phyloP scores from a whole-genome alignment of 805 yeast species.

The Ogataea thermomethanolica region DNA sequence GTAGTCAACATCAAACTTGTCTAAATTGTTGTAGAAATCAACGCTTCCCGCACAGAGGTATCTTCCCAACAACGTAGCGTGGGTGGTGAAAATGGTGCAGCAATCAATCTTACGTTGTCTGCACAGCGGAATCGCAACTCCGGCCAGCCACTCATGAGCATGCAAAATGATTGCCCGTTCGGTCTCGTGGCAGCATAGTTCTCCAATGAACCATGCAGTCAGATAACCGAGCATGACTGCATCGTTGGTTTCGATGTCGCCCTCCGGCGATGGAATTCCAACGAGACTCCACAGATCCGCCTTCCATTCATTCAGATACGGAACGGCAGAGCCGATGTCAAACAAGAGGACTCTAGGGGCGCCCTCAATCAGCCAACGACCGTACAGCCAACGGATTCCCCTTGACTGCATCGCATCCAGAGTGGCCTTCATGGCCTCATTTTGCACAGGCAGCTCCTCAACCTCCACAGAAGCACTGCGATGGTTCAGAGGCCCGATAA shows the following conservation, averaged over 20 bases:
- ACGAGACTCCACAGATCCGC: conserved; percentile 86
- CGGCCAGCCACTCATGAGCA: conserved; percentile 98
- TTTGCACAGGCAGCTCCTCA: conserved; percentile 58
- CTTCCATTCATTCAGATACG: conserved; percentile 86
- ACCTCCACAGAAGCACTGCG: conserved; percentile 75
- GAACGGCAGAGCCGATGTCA: conserved; percentile 72
- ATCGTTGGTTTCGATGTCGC: conserved; percentile 84
- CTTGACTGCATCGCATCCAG: conserved; percentile 76
- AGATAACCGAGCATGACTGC: conserved; percentile 90
- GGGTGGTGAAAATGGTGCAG: conserved; percentile 95
- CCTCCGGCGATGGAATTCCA: conserved; percentile 90
- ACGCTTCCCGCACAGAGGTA: conserved; percentile 95
- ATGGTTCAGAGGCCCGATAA: conserved; percentile 82
- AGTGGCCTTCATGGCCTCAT: conserved; percentile 51
- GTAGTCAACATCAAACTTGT: conserved; percentile 87
- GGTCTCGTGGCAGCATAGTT: conserved; percentile 77
- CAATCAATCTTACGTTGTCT: conserved; percentile 88
- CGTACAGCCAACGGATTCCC: conserved; percentile 81
- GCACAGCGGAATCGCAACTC: conserved; percentile 90
- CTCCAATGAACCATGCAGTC: conserved; percentile 97
- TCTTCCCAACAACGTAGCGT: conserved; percentile 92
- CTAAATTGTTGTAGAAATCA: conserved; percentile 90
- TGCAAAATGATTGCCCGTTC: conserved; percentile 90
- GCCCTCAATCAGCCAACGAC: conserved; percentile 96
- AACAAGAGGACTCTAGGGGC: conserved; percentile 91